These are phyloP conservation scores for Hypoxylon lenormandii DNA, from an alignment of 495 filamentous ascomycete genomes.

Conservation along the genomic window DNA sequence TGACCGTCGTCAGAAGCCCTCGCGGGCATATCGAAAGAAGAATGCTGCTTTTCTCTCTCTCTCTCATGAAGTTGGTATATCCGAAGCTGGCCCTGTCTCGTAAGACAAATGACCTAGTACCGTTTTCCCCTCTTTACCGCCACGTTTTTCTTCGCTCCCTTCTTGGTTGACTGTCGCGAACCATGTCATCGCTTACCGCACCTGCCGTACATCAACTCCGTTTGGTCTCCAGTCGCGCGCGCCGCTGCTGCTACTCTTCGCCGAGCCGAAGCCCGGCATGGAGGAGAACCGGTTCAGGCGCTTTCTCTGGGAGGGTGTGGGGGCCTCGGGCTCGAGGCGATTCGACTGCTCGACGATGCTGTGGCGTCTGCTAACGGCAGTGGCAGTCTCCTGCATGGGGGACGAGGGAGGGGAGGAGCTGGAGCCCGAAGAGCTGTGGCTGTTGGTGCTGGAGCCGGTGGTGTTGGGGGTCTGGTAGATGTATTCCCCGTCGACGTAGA, in stretches of 20 bases:
- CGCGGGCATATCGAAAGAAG: constrained; percentile 19
- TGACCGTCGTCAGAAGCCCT: constrained; percentile 32
- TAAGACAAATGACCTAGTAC: constrained; percentile 26
- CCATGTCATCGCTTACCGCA: constrained; percentile 4
- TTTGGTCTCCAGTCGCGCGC: constrained; percentile 40
- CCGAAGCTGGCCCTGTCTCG: constrained; percentile 11
- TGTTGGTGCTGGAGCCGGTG: constrained; percentile 62
- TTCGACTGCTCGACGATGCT: constrained; percentile 40
- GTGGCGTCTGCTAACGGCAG: constrained; percentile 35
- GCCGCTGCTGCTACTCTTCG: constrained; percentile 26
- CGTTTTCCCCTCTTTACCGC: constrained; percentile 9
- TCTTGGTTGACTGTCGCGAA: not conserved
- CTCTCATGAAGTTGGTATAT: constrained; percentile 34
- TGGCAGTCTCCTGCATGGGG: constrained; percentile 20
- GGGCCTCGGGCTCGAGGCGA: constrained; percentile 24
- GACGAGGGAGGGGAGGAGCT: constrained; percentile 49
- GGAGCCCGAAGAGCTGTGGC: constrained; percentile 21
- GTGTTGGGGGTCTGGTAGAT: constrained; percentile 70
- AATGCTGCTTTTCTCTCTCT: no score
- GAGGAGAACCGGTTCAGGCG: constrained; percentile 60
- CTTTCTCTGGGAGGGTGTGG: constrained; percentile 47
- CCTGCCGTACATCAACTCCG: constrained; percentile 28
- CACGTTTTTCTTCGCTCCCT: not conserved
- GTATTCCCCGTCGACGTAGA: constrained; percentile 94
- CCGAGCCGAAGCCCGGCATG: constrained; percentile 63